Evolutionary conservation across 371 early-diverging fungal genomes (phyloP), one percentile per base, ranked within the genome.

Genomic region (Coemansia sp.): DNA sequence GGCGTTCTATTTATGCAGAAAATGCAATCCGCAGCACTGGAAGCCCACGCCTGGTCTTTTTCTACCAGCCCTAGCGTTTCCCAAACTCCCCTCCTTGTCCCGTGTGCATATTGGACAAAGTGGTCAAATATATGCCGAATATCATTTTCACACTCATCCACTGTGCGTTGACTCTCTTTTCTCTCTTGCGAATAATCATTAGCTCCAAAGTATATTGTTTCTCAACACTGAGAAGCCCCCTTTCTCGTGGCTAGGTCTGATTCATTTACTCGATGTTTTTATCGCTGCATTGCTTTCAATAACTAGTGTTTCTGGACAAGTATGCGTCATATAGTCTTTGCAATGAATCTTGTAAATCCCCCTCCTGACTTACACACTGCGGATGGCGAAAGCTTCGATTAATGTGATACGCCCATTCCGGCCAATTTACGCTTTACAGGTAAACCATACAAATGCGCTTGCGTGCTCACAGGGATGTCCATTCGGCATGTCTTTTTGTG

Each of bases 191-290:
- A 32, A 32, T 32, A 32, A 32, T 9, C 32, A 9, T 41, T 9
- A 41, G n/a, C 44, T 41, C 44, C 12, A n/a, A 41, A 41, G 12
- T 12, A 2, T n/a, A 41, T 41, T 41, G 44, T 41, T 41, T 41
- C 44, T n/a, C 44, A 41, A 41, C 44, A 41, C 44, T 41, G 44
- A 41, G 52, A 52, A 52, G 52, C 52, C 51, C 52, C 32, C 9
- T 32, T 32, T 32, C 32, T 32, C 32, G 32, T 9, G 32, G 32
- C 32, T 32, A 32, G 7, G 32, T 32, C 32, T 32, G 32, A 32
- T 32, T 9, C 32, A 32, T 32, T 32, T 32, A 7, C 32, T 32
- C 32, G 32, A 32, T 32, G 32, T 32, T 32, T 32, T 32, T 32
- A 32, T 32, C 32, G 32, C 9, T 32, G 32, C 32, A 32, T 32